A percentile compares a stretch with the other conserved stretches of the same genome.
Evolutionary conservation across 257 asterid genomes (phyloP).

Genomic region (Parsonsia alboflavescens): DNA sequence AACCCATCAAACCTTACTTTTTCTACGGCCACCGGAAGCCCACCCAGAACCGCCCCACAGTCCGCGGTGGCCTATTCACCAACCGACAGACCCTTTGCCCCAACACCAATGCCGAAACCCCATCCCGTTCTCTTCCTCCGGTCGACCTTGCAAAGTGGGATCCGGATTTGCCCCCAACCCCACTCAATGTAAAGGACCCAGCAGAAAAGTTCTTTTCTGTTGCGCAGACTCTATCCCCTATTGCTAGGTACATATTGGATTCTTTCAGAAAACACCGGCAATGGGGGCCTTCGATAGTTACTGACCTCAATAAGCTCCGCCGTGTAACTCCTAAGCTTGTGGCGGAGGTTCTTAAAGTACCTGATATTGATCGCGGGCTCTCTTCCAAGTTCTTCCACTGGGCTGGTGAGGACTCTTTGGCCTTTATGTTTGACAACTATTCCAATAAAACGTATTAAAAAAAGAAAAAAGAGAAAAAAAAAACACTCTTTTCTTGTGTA

Average conservation of each 20-base stretch:
- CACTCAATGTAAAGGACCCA: constrained; percentile 37
- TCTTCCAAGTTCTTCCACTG: constrained; percentile 81
- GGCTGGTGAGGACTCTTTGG: constrained; percentile 59
- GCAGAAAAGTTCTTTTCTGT: constrained; percentile 60
- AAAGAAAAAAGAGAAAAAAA: too few relatives aligned
- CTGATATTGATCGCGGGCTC: constrained; percentile 71
- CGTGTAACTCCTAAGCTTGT: constrained; percentile 90
- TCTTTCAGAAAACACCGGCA: constrained; percentile 63
- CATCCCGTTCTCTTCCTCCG: constrained; percentile 23
- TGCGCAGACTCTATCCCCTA: constrained; percentile 74
- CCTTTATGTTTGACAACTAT: too few relatives aligned
- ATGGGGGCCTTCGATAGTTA: constrained; percentile 68
- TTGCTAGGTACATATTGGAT: constrained; percentile 80
- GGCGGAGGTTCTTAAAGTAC: constrained; percentile 73
- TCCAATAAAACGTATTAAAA: too few relatives aligned
- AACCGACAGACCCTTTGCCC: constrained; percentile 57
- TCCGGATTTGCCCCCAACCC: constrained; percentile 35
- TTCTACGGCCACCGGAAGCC: constrained; percentile 93
- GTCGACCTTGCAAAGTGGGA: constrained; percentile 88
- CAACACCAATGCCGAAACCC: constrained; percentile 17
- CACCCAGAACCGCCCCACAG: constrained; percentile 83
- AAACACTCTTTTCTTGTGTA: background rate
- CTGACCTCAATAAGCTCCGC: constrained; percentile 71
- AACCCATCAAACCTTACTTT: constrained; percentile 58
- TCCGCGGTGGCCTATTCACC: constrained; percentile 81